phyloP scores from a whole-genome alignment of 495 filamentous ascomycete genomes.

The Chaetomidium leptoderma region DNA sequence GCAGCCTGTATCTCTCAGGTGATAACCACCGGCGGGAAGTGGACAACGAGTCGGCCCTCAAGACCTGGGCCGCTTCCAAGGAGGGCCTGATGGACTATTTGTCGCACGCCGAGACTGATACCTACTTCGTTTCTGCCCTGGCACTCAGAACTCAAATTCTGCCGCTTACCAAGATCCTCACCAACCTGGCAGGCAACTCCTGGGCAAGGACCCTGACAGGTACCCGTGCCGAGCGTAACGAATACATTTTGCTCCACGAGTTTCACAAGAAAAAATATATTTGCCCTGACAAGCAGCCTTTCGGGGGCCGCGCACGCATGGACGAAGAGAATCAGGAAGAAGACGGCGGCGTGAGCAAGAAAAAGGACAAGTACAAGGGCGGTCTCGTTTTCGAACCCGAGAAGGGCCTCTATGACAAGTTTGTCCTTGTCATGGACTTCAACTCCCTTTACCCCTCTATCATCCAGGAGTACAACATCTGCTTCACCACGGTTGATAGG shows the following conservation, averaged over 20 bases:
- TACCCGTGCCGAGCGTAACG: slow-evolving; percentile 94
- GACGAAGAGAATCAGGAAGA: slow-evolving; percentile 62
- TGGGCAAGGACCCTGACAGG: slow-evolving; percentile 95
- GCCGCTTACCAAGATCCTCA: slow-evolving; percentile 88
- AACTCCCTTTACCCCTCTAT: slow-evolving; percentile 98
- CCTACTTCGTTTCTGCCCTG: slow-evolving; percentile 89
- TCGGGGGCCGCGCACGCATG: slow-evolving; percentile 62
- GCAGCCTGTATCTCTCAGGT: slow-evolving; percentile 71
- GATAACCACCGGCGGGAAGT: slow-evolving; percentile 69
- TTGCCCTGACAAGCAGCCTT: slow-evolving; percentile 83
- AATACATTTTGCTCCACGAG: slow-evolving; percentile 97
- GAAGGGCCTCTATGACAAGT: slow-evolving; percentile 94
- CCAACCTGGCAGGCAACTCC: slow-evolving; percentile 94
- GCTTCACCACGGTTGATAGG: slow-evolving; percentile 93
- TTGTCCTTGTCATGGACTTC: slow-evolving; percentile 98
- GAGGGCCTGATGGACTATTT: slow-evolving; percentile 90
- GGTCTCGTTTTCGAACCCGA: slow-evolving; percentile 97
- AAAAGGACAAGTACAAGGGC: slow-evolving; percentile 98
- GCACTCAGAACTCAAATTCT: slow-evolving; percentile 86
- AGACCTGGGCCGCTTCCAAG: slow-evolving; percentile 78
- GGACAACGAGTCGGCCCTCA: slow-evolving; percentile 81
- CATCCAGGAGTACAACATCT: slow-evolving; percentile 99
- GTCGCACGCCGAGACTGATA: slow-evolving; percentile 87
- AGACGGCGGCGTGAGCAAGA: slow-evolving; percentile 64
- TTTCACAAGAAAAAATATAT: slow-evolving; percentile 96